Evolutionary conservation across 2,329 filamentous ascomycete species (phyloP).

Genomic region (Aspergillus ruber): DNA sequence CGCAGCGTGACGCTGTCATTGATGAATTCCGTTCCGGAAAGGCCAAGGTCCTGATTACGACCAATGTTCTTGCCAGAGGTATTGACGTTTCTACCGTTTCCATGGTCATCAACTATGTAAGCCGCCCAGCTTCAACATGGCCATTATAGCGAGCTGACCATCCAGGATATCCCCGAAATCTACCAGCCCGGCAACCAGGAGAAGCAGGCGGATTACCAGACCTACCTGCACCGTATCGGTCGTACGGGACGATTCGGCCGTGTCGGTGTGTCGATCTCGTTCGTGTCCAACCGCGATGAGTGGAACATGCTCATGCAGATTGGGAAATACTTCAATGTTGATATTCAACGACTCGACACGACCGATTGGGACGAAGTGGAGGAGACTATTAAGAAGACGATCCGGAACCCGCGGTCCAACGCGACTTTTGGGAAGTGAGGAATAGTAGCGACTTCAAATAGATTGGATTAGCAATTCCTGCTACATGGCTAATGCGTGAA

Average conservation of each 20-base stretch:
- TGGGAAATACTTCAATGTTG: conserved; percentile 69
- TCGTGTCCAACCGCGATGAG: conserved; percentile 80
- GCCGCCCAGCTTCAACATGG: conserved; percentile 12
- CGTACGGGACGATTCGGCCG: conserved; percentile 95
- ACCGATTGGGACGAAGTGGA: conserved; percentile 90
- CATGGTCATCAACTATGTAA: conserved; percentile 93
- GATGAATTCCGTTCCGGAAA: conserved; percentile 78
- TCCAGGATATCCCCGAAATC: conserved; percentile 61
- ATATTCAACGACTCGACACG: conserved; percentile 73
- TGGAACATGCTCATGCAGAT: conserved; percentile 77
- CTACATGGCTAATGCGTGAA: conserved; percentile 18
- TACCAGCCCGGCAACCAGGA: conserved; percentile 52
- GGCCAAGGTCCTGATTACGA: conserved; percentile 95
- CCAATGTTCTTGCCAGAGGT: conserved; percentile 90
- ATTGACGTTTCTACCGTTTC: conserved; percentile 90
- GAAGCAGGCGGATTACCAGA: conserved; percentile 77
- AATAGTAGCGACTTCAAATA: background rate
- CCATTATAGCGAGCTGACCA: background rate
- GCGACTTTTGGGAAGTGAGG: conserved; percentile 25
- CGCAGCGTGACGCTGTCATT: conserved; percentile 74
- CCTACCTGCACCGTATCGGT: conserved; percentile 95
- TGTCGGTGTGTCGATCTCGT: conserved; percentile 91
- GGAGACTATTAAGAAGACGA: conserved; percentile 70
- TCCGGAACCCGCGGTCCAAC: conserved; percentile 52
- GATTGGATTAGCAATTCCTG: conserved; percentile 1